Evolutionary conservation across 768 basidiomycete species (phyloP).

Genomic region (Lactarius pseudohatsudake): DNA sequence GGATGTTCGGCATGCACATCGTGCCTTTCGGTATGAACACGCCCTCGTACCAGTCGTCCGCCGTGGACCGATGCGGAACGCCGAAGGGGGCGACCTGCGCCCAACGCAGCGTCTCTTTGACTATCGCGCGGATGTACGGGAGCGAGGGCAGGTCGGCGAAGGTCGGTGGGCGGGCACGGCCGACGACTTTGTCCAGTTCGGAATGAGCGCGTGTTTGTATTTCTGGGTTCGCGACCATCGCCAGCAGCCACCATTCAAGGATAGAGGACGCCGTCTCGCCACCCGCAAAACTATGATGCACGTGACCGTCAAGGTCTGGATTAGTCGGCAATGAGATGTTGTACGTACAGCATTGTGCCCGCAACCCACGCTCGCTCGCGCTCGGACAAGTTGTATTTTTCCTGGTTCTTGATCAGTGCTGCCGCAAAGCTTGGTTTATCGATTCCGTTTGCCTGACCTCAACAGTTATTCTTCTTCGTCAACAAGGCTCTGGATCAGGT

Average conservation of each 20-base stretch:
- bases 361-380: constrained; percentile 25
- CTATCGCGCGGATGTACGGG: constrained; percentile 40
- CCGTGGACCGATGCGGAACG: not conserved
- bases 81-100: constrained; percentile 32
- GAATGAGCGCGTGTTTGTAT: constrained; percentile 40
- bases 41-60: constrained; percentile 23
- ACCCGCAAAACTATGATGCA: not conserved
- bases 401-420: constrained; percentile 12
- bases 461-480: too few species aligned
- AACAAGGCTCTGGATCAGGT: too few species aligned
- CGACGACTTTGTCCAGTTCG: constrained; percentile 43
- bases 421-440: constrained; percentile 12
- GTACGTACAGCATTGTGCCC: constrained; percentile 23
- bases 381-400: constrained; percentile 10
- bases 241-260: constrained; percentile 39
- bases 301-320: not conserved
- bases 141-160: constrained; percentile 36
- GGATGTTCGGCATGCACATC: constrained; percentile 6
- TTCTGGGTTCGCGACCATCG: constrained; percentile 42
- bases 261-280: constrained; percentile 23
- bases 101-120: constrained; percentile 38
- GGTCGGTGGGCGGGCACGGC: constrained; percentile 38
- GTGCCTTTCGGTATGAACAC: constrained; percentile 24
- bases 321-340: not conserved
- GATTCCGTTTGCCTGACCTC: constrained; percentile 1